Base-by-base conservation (phyloP, 495 filamentous ascomycete genomes). In the Poronia punctata region DNA sequence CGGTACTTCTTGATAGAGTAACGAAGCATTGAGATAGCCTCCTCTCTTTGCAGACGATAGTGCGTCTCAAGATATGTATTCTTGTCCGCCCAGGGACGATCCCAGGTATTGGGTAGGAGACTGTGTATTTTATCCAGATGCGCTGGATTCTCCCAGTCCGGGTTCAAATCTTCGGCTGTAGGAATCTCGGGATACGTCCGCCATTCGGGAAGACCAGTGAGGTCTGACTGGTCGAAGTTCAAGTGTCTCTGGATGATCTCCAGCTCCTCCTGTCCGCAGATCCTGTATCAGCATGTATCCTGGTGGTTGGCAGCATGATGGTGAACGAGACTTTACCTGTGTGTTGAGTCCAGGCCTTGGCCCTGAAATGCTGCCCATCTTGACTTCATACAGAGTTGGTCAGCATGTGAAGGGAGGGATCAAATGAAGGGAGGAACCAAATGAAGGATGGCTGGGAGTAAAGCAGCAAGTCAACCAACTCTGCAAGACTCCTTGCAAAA, bases 31-130 rank as follows among this genome's bases (percentile, higher is more conserved):
- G 77, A 68, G 8, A 78, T 62, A 0, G 68, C 69, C 46, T 88
- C 83, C 40, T 82, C 76, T 28, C 83, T 64, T n/a, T 84, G 57
- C 9, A 88, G 65, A 11, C 70, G 60, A 52, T 86, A 86, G 35
- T 86, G 82, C 0, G 76, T 65, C 40, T 67, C 53, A 2, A 88
- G 61, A 31, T 85, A 86, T 0, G 59, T 52, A 0, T 72, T 54
- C 22, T 72, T 74, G 1, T 62, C 70, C 29, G 26, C 49, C 62
- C 56, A 75, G 10, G 45, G 72, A 6, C 36, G 15, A 11, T 60
- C 28, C 23, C 64, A 60, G 9, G 49, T 50, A 38, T 69, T 70
- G 0, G 50, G 50, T 27, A 48, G 54, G 37, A 56, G 66, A 66
- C 35, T 63, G 46, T 22, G 46, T 38, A 44, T 54, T 26, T 48